Conservation (phyloP, 1,284 basidiomycete species). For the Crucibulum cyathiforme region DNA sequence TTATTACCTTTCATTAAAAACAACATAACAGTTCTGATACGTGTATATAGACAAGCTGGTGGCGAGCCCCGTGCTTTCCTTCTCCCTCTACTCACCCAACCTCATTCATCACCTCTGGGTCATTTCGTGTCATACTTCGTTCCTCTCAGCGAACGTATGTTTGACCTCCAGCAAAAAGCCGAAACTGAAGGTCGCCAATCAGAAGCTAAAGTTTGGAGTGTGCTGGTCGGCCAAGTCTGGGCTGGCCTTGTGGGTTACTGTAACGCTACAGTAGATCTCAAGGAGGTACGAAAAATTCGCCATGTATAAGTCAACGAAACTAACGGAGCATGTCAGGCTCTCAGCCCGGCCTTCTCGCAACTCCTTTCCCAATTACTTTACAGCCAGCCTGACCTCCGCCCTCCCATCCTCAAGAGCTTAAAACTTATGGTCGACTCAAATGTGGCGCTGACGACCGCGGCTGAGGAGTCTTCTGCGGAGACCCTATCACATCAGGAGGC, state of each 20-base stretch:
- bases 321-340: constrained; percentile 50
- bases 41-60: constrained; percentile 55
- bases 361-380: constrained; percentile 93
- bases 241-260: constrained; percentile 89
- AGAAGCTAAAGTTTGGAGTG: constrained; percentile 94
- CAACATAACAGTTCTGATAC: constrained; percentile 2
- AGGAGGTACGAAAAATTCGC: constrained; percentile 46
- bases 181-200: constrained; percentile 73
- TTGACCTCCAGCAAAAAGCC: constrained; percentile 82
- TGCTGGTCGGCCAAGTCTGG: constrained; percentile 94
- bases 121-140: constrained; percentile 94
- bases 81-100: constrained; percentile 86
- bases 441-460: constrained; percentile 44
- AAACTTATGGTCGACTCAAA: constrained; percentile 84
- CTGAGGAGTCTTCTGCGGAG: constrained; percentile 40
- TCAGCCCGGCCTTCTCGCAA: constrained; percentile 79
- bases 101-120: constrained; percentile 78
- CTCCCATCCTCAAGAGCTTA: constrained; percentile 83
- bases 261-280: constrained; percentile 62
- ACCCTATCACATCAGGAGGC: constrained; percentile 61
- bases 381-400: constrained; percentile 83
- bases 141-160: constrained; percentile 93
- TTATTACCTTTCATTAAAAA: constrained; percentile 11
- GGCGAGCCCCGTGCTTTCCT: constrained; percentile 87
- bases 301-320: constrained; percentile 3